A percentile compares a stretch with the other conserved stretches of the same genome.
These are phyloP conservation scores for Podospora fimiseda DNA, from an alignment of 495 filamentous ascomycete genomes.

Conservation along the genomic window DNA sequence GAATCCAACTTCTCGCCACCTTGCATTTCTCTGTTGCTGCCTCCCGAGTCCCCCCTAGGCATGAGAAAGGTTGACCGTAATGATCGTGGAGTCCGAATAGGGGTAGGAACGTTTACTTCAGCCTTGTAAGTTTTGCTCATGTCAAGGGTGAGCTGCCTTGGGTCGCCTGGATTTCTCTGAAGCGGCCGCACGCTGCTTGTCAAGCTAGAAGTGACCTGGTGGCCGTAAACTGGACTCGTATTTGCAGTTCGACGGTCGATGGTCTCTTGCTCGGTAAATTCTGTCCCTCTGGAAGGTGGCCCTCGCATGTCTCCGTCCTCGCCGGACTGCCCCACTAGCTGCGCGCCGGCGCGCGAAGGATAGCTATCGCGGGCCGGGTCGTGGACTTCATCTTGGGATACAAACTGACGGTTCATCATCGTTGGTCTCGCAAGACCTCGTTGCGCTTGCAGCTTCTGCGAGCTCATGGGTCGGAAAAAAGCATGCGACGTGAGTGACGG, in stretches of 20 bases:
- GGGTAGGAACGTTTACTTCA: constrained; percentile 41
- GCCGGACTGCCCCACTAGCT: constrained; percentile 24
- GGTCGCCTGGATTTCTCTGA: constrained; percentile 47
- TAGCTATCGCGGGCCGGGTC: constrained; percentile 39
- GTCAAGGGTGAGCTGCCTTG: constrained; percentile 51
- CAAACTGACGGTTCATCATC: constrained; percentile 31
- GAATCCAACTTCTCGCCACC: constrained; percentile 74
- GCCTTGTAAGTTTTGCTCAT: constrained; percentile 48
- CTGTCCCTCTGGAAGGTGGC: constrained; percentile 71
- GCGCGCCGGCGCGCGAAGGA: constrained; percentile 42
- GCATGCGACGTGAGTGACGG: constrained; percentile 81
- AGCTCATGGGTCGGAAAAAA: constrained; percentile 96
- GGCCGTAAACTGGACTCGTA: constrained; percentile 62
- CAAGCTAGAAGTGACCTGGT: constrained; percentile 59
- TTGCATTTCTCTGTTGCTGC: constrained; percentile 46
- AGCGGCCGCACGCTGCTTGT: constrained; percentile 70
- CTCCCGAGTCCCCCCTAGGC: constrained; percentile 43
- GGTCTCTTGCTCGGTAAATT: constrained; percentile 61
- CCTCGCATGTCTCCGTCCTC: constrained; percentile 45
- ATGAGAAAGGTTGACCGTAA: constrained; percentile 63
- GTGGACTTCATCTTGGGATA: constrained; percentile 26
- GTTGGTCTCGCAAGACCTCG: constrained; percentile 49
- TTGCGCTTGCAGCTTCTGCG: constrained; percentile 88
- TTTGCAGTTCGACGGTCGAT: constrained; percentile 63
- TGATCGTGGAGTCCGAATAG: constrained; percentile 62